Evolutionary conservation across 768 basidiomycete species (phyloP).

Genomic region (Thelephora aurantiotincta): DNA sequence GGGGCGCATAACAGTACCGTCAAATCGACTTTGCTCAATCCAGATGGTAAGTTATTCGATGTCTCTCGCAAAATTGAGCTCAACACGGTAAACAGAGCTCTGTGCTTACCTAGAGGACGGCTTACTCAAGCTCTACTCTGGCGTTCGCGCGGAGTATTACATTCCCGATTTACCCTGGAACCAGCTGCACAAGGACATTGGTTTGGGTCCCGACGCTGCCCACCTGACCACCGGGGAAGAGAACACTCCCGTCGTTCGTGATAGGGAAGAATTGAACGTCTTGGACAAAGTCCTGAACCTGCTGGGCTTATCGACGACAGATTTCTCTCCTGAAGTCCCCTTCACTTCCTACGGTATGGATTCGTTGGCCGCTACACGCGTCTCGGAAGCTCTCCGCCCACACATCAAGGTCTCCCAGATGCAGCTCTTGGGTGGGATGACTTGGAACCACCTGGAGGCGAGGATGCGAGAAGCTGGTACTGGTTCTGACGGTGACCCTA

Average conservation of each 20-base stretch:
- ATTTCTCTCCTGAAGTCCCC: slow-evolving; percentile 23
- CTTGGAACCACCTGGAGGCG: slow-evolving; percentile 15
- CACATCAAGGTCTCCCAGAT: slow-evolving; percentile 20
- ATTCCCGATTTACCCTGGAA: slow-evolving; percentile 22
- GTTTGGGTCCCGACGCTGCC: slow-evolving; percentile 10
- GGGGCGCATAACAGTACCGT: not conserved
- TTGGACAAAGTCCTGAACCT: slow-evolving; percentile 9
- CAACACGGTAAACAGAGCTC: slow-evolving; percentile 9
- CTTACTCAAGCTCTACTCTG: slow-evolving; percentile 14
- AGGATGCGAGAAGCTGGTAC: not conserved
- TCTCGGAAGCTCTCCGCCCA: slow-evolving; percentile 20
- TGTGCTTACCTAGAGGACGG: slow-evolving; percentile 21
- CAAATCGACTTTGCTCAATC: slow-evolving; percentile 1
- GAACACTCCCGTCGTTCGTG: slow-evolving; percentile 1
- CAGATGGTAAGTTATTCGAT: slow-evolving; percentile 2
- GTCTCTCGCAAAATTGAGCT: not conserved
- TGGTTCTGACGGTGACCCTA: not conserved
- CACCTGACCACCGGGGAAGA: slow-evolving; percentile 11
- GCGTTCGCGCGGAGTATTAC: slow-evolving; percentile 12
- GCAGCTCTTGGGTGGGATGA: slow-evolving; percentile 21
- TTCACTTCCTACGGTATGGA: slow-evolving; percentile 29
- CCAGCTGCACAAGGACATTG: slow-evolving; percentile 11
- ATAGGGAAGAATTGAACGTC: slow-evolving; percentile 3
- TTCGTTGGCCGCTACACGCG: slow-evolving; percentile 24
- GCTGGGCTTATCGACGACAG: slow-evolving; percentile 19